Evolutionary conservation across 495 filamentous ascomycete genomes (phyloP), one percentile per base, ranked within the genome.

Genomic region (Penicillium fimorum): DNA sequence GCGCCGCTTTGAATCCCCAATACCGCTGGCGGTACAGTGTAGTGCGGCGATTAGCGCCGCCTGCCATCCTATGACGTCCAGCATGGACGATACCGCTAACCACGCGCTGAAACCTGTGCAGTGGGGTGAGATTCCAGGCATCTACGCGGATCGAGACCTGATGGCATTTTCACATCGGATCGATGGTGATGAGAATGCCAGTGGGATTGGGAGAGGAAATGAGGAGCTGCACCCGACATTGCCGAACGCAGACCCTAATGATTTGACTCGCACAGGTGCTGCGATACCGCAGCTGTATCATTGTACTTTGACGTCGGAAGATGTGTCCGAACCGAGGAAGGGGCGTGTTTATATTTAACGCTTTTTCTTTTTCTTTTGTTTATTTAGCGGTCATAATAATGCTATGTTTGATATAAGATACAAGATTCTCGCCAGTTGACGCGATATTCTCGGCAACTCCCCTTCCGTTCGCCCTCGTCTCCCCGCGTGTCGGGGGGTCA

Each of bases 11-110:
- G 46, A 53, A 10, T 62, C 58, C 4, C 59, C 56, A 2, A 75
- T 81, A 53, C 76, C 78, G 0, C 46, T 80, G 1, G 73, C 70
- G 0, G 70, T 65, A 5, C 69, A 64, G 43, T 78, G 70, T 50
- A 78, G 74, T 50, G 64, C 70, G 10, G 78, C 70, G 0, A 76
- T 84, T 29, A 77, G 75, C 51, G 79, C 79, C 0, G 78, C 78
- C 0, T 82, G 76, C 56, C 75, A 79, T 67, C 58, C 65, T 6
- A 24, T 7, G 22, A 24, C 43, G 1, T 32, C 30, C 11, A 32
- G 9, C 30, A 32, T 32, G 30, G 30, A 29, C 20, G 12, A n/a
- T 3, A 11, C 9, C 30, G 11, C 11, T 25, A 10, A 46, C 17
- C 43, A 24, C 4, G 43, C 22, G 11, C 25, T 46, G 1, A 25